Evolutionary conservation across 352 stramenopile genomes (phyloP).

Genomic region (Phytopythium chamaehyphon): DNA sequence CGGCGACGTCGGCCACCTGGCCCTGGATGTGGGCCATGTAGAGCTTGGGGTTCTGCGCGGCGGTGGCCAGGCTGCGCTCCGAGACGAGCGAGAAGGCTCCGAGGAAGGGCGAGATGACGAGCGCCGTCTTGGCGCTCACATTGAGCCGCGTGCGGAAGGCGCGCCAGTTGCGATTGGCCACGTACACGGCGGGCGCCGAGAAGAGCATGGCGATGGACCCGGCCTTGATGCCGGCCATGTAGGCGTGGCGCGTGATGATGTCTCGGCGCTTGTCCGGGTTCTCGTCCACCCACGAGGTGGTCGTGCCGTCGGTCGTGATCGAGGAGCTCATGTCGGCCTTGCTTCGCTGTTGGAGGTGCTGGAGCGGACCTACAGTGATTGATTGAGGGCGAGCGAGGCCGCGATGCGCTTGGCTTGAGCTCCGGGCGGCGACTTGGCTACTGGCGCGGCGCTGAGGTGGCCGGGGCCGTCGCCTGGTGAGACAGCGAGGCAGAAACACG

Average conservation of each 20-base stretch:
- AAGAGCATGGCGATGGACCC: slow-evolving; percentile 23
- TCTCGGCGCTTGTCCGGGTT: slow-evolving; percentile 12
- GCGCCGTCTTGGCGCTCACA: slow-evolving; percentile 57
- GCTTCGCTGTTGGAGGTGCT: too few relatives aligned
- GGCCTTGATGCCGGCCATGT: slow-evolving; percentile 33
- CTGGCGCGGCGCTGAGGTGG: too few relatives aligned
- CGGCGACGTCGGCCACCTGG: slow-evolving; percentile 25
- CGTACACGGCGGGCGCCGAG: slow-evolving; percentile 21
- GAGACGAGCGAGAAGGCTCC: slow-evolving; percentile 49
- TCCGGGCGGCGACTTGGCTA: too few relatives aligned
- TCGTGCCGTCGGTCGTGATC: neutral
- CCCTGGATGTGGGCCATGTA: slow-evolving; percentile 51
- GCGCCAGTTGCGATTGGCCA: slow-evolving; percentile 42
- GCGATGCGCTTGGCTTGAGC: slow-evolving; percentile 2
- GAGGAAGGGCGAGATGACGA: slow-evolving; percentile 44
- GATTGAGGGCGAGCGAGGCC: neutral
- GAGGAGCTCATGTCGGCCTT: slow-evolving; percentile 1
- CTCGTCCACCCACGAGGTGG: slow-evolving; percentile 4
- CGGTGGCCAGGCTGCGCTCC: slow-evolving; percentile 39
- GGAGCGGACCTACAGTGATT: neutral
- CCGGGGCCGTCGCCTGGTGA: neutral
- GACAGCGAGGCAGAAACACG: slow-evolving; percentile 6
- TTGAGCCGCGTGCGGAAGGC: slow-evolving; percentile 54
- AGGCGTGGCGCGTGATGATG: slow-evolving; percentile 32
- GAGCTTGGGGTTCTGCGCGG: slow-evolving; percentile 52